Evolutionary conservation across 768 basidiomycete genomes (phyloP), one percentile per base, ranked within the genome.

Genomic region (Russula lepida): DNA sequence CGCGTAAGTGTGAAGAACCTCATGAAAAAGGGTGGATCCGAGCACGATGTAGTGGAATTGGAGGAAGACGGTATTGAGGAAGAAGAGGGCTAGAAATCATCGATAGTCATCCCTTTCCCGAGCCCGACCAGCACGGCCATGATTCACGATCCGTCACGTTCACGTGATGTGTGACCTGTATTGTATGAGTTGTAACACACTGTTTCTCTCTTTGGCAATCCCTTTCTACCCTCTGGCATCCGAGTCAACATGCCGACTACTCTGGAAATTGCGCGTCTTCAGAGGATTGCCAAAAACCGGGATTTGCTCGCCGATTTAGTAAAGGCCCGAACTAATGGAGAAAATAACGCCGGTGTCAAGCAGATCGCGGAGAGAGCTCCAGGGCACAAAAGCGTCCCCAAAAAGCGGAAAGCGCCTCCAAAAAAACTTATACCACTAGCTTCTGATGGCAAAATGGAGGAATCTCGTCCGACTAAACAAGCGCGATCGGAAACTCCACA

Each of bases 51-150:
- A 23, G 58, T 66, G 35, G 65, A 66, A 19, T 32, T 66, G 25
- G 65, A 66, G 23, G 65, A 64, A 35, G 65, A 66, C 0, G 43
- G 51, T 17, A 25, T 64, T 27, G 65, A 64, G 12, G 65, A 64
- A 27, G 63, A 64, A 44, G 63, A 64, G 33, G 49, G 56, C 30
- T 66, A 43, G 30, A 2, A 44, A 8, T 32, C 6, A 15, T n/a
- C 25, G 19, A n/a, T 21, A 9, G 32, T 32, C 32, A 32, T 32
- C 32, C 32, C 32, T n/a, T n/a, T n/a, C n/a, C n/a, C n/a, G n/a
- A n/a, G n/a, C n/a, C n/a, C n/a, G n/a, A n/a, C n/a, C n/a, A n/a
- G n/a, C n/a, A n/a, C n/a, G n/a, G n/a, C n/a, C n/a, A n/a, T n/a
- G 13, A 35, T 37, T 30, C 63, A 39, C 60, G 63, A 39, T 8